Percentiles rank a stretch among this genome's conserved stretches.
These are phyloP conservation scores for Beta vulgaris DNA, from an alignment of 148 eudicot genomes.

Conservation along the genomic window DNA sequence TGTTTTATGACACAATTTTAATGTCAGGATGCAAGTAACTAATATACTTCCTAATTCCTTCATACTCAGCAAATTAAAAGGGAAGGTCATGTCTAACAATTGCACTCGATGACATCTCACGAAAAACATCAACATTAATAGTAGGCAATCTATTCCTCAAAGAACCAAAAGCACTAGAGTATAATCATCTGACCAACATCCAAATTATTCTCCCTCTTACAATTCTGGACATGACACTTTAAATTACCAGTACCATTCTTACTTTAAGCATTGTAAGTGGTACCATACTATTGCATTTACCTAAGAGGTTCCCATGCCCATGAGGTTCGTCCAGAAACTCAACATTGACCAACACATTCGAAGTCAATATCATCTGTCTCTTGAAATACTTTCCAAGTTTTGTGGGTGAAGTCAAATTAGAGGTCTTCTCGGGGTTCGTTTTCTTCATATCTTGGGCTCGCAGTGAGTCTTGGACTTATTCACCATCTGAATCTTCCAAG, in stretches of 20 bases:
- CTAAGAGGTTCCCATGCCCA: too few species aligned
- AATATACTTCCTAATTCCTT: neutral
- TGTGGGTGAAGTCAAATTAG: too few species aligned
- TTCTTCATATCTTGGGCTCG: too few species aligned
- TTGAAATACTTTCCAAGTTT: too few species aligned
- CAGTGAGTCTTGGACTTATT: too few species aligned
- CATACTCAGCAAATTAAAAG: slow-evolving; percentile 7
- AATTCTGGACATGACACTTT: neutral
- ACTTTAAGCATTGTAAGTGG: neutral
- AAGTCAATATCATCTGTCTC: too few species aligned
- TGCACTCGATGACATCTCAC: neutral
- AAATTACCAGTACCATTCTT: slow-evolving; percentile 3
- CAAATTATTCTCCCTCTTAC: neutral
- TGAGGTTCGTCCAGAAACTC: too few species aligned
- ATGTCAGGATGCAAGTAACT: neutral
- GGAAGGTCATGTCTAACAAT: neutral
- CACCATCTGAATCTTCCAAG: too few species aligned
- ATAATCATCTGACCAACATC: neutral
- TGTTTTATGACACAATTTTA: neutral
- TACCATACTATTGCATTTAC: too few species aligned
- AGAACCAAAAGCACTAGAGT: neutral
- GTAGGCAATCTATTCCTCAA: neutral
- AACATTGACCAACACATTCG: too few species aligned
- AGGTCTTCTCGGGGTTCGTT: too few species aligned
- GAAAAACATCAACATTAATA: neutral